Percentiles rank a stretch among this genome's conserved stretches.
Evolutionary conservation across 169 alveolate species (phyloP).

Genomic region (Cryptosporidium meleagridis): DNA sequence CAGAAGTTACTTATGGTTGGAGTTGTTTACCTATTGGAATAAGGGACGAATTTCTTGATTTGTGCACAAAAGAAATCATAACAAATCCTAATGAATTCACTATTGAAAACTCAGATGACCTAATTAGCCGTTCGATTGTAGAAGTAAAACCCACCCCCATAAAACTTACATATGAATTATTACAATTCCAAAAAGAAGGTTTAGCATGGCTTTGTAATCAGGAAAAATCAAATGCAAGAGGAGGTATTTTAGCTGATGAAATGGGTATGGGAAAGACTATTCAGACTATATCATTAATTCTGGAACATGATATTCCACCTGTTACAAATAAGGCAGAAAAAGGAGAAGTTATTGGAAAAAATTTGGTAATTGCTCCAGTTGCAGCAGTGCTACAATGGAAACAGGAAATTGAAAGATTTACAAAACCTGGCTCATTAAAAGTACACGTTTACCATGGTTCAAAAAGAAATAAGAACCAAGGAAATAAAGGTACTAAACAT

Average conservation of each 20-base stretch:
- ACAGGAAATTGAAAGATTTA: constrained; percentile 81
- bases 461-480: constrained; percentile 46
- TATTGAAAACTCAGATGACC: constrained; percentile 18
- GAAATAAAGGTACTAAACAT: constrained; percentile 35
- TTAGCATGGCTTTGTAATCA: constrained; percentile 85
- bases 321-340: constrained; percentile 18
- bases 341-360: constrained; percentile 77
- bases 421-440: constrained; percentile 78
- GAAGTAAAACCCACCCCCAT: constrained; percentile 66
- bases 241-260: constrained; percentile 88
- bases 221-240: constrained; percentile 81
- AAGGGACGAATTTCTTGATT: constrained; percentile 18
- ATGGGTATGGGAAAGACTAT: constrained; percentile 90
- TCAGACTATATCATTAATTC: constrained; percentile 80
- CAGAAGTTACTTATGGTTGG: constrained; percentile 51
- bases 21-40: constrained; percentile 39
- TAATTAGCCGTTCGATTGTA: constrained; percentile 22
- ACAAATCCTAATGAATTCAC: not conserved
- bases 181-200: constrained; percentile 81
- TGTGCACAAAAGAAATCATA: constrained; percentile 32
- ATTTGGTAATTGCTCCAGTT: constrained; percentile 84
- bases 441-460: constrained; percentile 84
- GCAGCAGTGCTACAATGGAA: constrained; percentile 88
- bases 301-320: constrained; percentile 77
- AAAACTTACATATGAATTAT: constrained; percentile 71